Evolutionary conservation across 1,284 basidiomycete species (phyloP).

Genomic region (Vanrija humicola): DNA sequence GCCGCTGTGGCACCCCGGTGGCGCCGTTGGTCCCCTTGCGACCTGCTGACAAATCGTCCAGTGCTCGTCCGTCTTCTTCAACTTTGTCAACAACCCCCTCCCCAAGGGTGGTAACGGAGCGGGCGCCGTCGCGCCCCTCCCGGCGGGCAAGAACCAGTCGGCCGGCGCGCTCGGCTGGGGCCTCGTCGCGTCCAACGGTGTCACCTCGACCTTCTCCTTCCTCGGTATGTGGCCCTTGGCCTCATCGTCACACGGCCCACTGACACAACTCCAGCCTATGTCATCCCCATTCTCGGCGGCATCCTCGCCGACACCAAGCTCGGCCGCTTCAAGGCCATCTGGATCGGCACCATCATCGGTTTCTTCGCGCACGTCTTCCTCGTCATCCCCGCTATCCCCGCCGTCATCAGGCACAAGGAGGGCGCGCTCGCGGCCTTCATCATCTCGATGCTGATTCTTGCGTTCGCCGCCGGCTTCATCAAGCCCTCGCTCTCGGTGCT

Average conservation of each 20-base stretch:
- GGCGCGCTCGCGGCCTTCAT: background rate
- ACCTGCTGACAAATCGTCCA: too few relatives aligned
- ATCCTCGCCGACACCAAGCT: conserved; percentile 62
- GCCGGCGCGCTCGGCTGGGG: conserved; percentile 55
- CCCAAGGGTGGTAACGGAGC: conserved; percentile 60
- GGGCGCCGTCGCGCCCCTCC: conserved; percentile 66
- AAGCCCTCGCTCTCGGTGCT: conserved; percentile 36
- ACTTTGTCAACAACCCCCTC: conserved; percentile 50
- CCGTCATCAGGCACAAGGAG: background rate
- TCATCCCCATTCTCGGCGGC: conserved; percentile 38
- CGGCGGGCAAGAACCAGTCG: conserved; percentile 54
- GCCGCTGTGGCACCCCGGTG: too few relatives aligned
- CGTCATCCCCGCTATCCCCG: too few relatives aligned
- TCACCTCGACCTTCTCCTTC: conserved; percentile 25
- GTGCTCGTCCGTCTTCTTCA: conserved; percentile 14
- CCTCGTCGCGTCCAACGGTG: conserved; percentile 22
- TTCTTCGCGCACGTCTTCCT: too few relatives aligned
- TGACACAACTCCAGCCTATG: conserved; percentile 23
- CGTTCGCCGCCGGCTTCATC: conserved; percentile 33
- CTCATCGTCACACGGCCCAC: too few relatives aligned
- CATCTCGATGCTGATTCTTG: conserved; percentile 23
- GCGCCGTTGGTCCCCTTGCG: too few relatives aligned
- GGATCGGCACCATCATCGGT: too few relatives aligned
- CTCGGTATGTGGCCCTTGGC: too few relatives aligned
- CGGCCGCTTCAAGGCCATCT: conserved; percentile 1